These are phyloP conservation scores for Ophiostoma australiae DNA, from an alignment of 2,329 filamentous ascomycete genomes.

Conservation along the genomic window DNA sequence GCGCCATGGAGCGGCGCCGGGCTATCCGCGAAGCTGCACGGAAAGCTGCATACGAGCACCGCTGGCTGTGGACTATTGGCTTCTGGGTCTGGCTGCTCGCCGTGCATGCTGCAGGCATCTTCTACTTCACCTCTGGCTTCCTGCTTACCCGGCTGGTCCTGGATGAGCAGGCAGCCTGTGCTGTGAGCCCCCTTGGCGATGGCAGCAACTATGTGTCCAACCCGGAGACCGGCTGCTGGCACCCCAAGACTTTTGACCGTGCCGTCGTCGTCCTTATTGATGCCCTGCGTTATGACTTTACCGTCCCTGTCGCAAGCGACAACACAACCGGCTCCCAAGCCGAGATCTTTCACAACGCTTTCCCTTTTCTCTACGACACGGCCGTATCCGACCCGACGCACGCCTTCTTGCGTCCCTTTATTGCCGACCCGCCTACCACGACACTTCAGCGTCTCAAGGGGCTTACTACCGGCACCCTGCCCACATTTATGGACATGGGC, in stretches of 20 bases:
- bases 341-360: slow-evolving; percentile 71
- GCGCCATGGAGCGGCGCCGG: slow-evolving; percentile 42
- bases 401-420: slow-evolving; percentile 88
- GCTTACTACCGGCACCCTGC: slow-evolving; percentile 87
- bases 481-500: slow-evolving; percentile 88
- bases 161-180: slow-evolving; percentile 68
- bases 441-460: slow-evolving; percentile 91
- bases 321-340: slow-evolving; percentile 26
- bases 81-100: slow-evolving; percentile 67
- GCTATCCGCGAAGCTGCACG: slow-evolving; percentile 45
- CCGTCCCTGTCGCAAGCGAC: slow-evolving; percentile 65
- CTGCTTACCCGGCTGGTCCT: slow-evolving; percentile 80
- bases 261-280: slow-evolving; percentile 88
- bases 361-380: slow-evolving; percentile 82
- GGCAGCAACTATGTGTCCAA: slow-evolving; percentile 37
- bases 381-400: slow-evolving; percentile 69
- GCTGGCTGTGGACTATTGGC: slow-evolving; percentile 55
- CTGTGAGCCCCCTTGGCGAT: slow-evolving; percentile 59
- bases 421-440: slow-evolving; percentile 91
- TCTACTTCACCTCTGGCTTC: slow-evolving; percentile 92
- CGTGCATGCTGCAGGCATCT: slow-evolving; percentile 75
- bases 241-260: slow-evolving; percentile 87
- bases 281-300: slow-evolving; percentile 94
- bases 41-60: slow-evolving; percentile 47
- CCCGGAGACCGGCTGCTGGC: slow-evolving; percentile 76